Evolutionary conservation across 805 yeast genomes (phyloP).

Genomic region (Barnettozyma sucrosica): DNA sequence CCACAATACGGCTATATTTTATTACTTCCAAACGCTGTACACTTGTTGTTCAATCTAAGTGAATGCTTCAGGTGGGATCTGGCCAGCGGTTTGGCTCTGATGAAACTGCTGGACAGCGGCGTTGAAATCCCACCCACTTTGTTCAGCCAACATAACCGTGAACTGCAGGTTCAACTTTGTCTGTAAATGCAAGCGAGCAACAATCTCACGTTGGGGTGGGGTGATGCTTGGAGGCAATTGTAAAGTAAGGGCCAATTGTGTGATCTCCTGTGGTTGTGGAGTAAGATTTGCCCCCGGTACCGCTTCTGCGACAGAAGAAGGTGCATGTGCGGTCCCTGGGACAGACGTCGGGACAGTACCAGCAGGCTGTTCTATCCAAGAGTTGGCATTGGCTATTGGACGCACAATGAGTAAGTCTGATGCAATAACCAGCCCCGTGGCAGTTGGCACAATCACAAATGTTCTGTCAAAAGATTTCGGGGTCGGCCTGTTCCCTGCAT

Average conservation of each 20-base stretch:
- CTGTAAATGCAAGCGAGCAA: constrained; percentile 58
- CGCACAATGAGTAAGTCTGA: constrained; percentile 76
- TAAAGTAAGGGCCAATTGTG: constrained; percentile 28
- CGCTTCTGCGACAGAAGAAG: constrained; percentile 10
- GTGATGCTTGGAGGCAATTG: constrained; percentile 17
- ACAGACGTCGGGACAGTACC: constrained; percentile 1
- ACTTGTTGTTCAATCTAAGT: constrained; percentile 1
- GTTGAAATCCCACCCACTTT: constrained; percentile 77
- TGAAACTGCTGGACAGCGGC: constrained; percentile 66
- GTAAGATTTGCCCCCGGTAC: neutral
- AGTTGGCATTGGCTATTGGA: constrained; percentile 45
- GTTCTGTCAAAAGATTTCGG: constrained; percentile 82
- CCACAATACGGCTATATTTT: neutral
- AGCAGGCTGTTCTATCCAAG: constrained; percentile 42
- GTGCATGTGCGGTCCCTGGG: constrained; percentile 16
- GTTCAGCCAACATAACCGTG: constrained; percentile 78
- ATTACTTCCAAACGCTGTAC: neutral
- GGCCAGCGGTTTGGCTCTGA: constrained; percentile 38
- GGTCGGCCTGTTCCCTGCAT: constrained; percentile 31
- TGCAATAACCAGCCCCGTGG: constrained; percentile 73
- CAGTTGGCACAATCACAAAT: constrained; percentile 67
- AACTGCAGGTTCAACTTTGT: constrained; percentile 77
- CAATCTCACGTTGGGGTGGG: constrained; percentile 59
- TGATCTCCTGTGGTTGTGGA: constrained; percentile 7
- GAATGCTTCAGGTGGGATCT: constrained; percentile 27